Evolutionary conservation across 352 stramenopile species (phyloP).

Genomic region (Blastocystis sp.): DNA sequence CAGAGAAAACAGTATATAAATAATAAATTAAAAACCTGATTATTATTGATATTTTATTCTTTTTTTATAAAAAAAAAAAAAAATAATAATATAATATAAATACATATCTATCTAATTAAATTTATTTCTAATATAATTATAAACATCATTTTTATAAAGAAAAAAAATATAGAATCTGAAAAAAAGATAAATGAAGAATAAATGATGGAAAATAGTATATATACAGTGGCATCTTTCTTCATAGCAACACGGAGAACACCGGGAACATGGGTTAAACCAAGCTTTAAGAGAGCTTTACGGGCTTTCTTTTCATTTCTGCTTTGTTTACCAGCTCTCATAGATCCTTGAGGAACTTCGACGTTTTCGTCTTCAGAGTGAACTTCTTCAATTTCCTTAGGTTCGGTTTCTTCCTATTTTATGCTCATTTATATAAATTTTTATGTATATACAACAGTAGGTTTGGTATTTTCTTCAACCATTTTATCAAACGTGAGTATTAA

Average conservation of each 20-base stretch:
- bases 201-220: too few species aligned
- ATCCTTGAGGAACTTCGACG: not conserved
- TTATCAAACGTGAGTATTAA: too few species aligned
- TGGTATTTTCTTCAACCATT: constrained; percentile 25
- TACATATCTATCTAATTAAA: too few species aligned
- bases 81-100: too few species aligned
- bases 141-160: too few species aligned
- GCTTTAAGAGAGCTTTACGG: constrained; percentile 3
- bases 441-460: constrained; percentile 1
- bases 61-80: too few species aligned
- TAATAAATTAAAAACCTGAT: too few species aligned
- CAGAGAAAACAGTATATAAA: too few species aligned
- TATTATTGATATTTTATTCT: too few species aligned
- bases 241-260: constrained; percentile 20
- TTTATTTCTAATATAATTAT: too few species aligned
- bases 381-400: constrained; percentile 6
- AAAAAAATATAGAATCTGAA: too few species aligned
- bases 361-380: constrained; percentile 10
- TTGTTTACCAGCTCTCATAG: not conserved
- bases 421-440: not conserved
- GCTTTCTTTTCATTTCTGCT: constrained; percentile 34
- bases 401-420: constrained; percentile 5
- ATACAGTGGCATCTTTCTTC: constrained; percentile 25
- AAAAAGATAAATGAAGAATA: too few species aligned
- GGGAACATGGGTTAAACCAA: constrained; percentile 3